Evolutionary conservation across 352 stramenopile genomes (phyloP).

Genomic region (Globisporangium yorkense): DNA sequence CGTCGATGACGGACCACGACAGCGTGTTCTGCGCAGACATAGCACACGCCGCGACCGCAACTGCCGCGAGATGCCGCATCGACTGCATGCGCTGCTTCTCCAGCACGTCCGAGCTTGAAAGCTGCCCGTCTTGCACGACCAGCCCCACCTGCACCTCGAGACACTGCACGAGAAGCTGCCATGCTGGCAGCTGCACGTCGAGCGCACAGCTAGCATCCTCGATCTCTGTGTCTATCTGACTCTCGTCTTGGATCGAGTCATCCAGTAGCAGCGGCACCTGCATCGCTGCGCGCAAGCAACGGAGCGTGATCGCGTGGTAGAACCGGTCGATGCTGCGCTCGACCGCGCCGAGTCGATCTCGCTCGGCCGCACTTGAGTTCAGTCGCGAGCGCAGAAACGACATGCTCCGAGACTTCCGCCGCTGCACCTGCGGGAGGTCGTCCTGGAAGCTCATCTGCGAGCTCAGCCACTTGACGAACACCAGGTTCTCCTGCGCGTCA

Average conservation of each 20-base stretch:
- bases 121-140: conserved; percentile 27
- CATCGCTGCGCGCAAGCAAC: conserved; percentile 33
- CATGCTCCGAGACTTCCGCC: conserved; percentile 29
- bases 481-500: conserved; percentile 21
- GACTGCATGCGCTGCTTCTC: conserved; percentile 48
- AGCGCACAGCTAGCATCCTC: conserved; percentile 38
- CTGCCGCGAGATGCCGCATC: conserved; percentile 47
- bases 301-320: conserved; percentile 43
- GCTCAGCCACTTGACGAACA: conserved; percentile 45
- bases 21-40: conserved; percentile 36
- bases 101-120: conserved; percentile 18
- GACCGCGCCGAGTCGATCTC: conserved; percentile 24
- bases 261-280: conserved; percentile 49
- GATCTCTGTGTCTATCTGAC: conserved; percentile 42
- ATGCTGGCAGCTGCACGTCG: conserved; percentile 34
- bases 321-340: conserved; percentile 48
- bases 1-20: conserved; percentile 38
- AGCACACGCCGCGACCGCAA: conserved; percentile 30
- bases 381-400: conserved; percentile 33
- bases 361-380: conserved; percentile 25
- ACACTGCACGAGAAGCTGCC: conserved; percentile 52
- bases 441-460: conserved; percentile 49
- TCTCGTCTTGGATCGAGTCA: conserved; percentile 34
- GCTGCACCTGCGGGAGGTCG: conserved; percentile 29
- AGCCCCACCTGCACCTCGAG: conserved; percentile 57